phyloP scores from a whole-genome alignment of 202 grass and related monocot species.

The Schoenoplectus tabernaemontani region DNA sequence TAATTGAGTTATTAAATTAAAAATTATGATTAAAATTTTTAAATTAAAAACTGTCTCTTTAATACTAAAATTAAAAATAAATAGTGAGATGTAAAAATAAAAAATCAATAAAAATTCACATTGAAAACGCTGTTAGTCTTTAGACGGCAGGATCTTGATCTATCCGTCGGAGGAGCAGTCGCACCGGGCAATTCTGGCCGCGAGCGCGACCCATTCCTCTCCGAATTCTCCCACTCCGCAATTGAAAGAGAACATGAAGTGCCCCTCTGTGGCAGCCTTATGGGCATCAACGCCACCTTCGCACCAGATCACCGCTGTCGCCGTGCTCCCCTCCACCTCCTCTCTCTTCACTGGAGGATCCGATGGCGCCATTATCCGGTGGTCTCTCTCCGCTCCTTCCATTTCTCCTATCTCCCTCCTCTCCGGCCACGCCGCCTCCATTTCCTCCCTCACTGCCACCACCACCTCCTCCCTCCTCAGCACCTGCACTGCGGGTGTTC shows the following conservation, averaged over 20 bases:
- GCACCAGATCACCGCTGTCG: slow-evolving; percentile 57
- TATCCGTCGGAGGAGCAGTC: no score
- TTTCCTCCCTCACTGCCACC: slow-evolving; percentile 29
- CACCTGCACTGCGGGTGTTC: slow-evolving; percentile 55
- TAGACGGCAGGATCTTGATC: no score
- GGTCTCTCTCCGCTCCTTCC: slow-evolving; percentile 36
- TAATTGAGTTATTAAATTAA: no score
- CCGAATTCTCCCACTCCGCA: no score
- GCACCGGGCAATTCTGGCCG: no score
- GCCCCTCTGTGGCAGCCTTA: slow-evolving; percentile 70
- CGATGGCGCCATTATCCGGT: slow-evolving; percentile 77
- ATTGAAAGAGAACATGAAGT: slow-evolving; percentile 91
- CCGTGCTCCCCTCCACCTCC: slow-evolving; percentile 12
- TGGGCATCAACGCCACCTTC: slow-evolving; percentile 72
- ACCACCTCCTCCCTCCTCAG: slow-evolving; percentile 33
- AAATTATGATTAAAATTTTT: no score
- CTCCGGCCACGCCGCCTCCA: slow-evolving; percentile 59
- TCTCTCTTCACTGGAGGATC: slow-evolving; percentile 73
- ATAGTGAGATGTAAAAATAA: no score
- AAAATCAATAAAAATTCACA: no score
- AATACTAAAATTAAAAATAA: no score
- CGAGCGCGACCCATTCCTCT: no score
- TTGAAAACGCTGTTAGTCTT: no score
- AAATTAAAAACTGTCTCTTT: no score
- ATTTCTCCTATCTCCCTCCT: slow-evolving; percentile 47